Evolutionary conservation across 306 rosid species (phyloP).

Genomic region (Sophora flavescens): DNA sequence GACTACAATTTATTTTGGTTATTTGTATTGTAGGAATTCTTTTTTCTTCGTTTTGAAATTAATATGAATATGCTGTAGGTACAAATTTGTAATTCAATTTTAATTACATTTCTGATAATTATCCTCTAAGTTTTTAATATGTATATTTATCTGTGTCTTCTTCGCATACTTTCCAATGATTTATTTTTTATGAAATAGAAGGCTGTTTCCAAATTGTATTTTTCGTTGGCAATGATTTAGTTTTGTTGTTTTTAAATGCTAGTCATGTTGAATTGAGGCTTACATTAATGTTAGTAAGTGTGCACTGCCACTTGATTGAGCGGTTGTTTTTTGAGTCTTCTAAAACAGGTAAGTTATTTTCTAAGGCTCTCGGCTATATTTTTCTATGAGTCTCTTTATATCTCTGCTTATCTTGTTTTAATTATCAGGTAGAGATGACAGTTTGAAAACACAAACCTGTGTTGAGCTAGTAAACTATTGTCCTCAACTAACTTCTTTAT

Average conservation of each 20-base stretch:
- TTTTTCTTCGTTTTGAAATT: conserved; percentile 13
- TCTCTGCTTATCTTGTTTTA: conserved; percentile 47
- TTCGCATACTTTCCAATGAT: background rate
- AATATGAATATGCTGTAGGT: background rate
- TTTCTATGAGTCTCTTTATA: conserved; percentile 6
- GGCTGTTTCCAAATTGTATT: background rate
- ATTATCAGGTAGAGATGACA: conserved; percentile 88
- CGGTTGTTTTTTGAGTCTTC: conserved; percentile 90
- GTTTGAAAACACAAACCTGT: conserved; percentile 85
- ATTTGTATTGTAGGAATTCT: background rate
- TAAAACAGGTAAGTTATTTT: conserved; percentile 68
- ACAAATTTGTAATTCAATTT: conserved; percentile 3
- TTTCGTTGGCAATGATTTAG: background rate
- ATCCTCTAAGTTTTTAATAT: background rate
- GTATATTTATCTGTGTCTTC: background rate
- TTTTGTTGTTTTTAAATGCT: conserved; percentile 35
- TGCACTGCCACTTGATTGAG: conserved; percentile 74
- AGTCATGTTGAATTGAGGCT: conserved; percentile 93
- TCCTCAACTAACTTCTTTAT: conserved; percentile 73
- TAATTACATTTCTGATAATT: background rate
- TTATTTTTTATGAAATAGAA: background rate
- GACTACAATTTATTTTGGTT: background rate
- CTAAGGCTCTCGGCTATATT: conserved; percentile 20
- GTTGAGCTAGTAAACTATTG: conserved; percentile 70
- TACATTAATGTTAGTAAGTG: conserved; percentile 78